Percentiles rank a stretch among this genome's conserved stretches.
These are phyloP conservation scores for Hemileccinum rubropunctum DNA, from an alignment of 768 basidiomycete species.

Conservation along the genomic window DNA sequence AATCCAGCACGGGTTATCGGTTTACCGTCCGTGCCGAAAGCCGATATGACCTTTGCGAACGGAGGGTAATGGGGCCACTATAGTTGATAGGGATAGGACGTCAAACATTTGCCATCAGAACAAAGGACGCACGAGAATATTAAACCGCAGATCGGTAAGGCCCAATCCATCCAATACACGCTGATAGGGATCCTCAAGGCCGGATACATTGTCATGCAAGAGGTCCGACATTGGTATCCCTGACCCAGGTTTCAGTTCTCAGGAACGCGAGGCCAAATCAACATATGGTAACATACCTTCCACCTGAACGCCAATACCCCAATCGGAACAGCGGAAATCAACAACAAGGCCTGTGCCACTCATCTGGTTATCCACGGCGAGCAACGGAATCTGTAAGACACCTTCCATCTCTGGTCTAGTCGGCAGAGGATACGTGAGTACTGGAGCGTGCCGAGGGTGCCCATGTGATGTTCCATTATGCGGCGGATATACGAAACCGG, in stretches of 20 bases:
- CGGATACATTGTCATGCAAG: slow-evolving; percentile 18
- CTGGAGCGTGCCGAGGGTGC: not conserved
- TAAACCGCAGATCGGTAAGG: slow-evolving; percentile 12
- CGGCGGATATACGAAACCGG: not conserved
- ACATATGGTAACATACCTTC: slow-evolving; percentile 13
- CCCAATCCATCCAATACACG: slow-evolving; percentile 22
- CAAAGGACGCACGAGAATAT: slow-evolving; percentile 21
- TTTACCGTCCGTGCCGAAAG: slow-evolving; percentile 16
- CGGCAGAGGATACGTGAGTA: slow-evolving; percentile 20
- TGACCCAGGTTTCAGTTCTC: not conserved
- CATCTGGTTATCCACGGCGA: slow-evolving; percentile 22
- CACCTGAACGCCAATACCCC: slow-evolving; percentile 20
- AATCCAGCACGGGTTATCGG: slow-evolving; percentile 22
- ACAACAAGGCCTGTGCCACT: slow-evolving; percentile 19
- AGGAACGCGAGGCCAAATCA: not conserved
- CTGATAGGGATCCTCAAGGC: slow-evolving; percentile 17
- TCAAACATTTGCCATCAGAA: not conserved
- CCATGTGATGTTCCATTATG: slow-evolving; percentile 4
- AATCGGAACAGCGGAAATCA: slow-evolving; percentile 20
- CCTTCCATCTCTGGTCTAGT: slow-evolving; percentile 20
- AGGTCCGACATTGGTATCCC: slow-evolving; percentile 28
- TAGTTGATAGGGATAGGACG: not conserved
- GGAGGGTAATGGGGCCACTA: slow-evolving; percentile 28
- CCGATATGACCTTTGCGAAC: slow-evolving; percentile 23
- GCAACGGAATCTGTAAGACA: slow-evolving; percentile 19